Evolutionary conservation across 768 basidiomycete genomes (phyloP), one percentile per base, ranked within the genome.

Genomic region (Naganishia vishniacii): DNA sequence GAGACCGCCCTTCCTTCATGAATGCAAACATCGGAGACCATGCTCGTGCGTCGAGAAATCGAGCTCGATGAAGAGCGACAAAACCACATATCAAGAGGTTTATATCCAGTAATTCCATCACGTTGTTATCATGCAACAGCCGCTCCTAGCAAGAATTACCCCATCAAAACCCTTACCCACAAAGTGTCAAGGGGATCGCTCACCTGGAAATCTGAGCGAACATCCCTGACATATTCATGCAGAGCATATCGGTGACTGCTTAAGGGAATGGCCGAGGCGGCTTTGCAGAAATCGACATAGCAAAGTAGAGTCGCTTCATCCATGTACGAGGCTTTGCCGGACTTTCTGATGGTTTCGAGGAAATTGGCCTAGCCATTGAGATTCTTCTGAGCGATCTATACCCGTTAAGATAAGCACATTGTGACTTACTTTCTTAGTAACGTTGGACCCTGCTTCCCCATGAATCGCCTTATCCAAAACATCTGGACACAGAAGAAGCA

Each of bases 401-500:
- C n/a, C n/a, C n/a, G n/a, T n/a, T n/a, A n/a, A n/a, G n/a, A n/a
- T n/a, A n/a, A n/a, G n/a, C n/a, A n/a, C n/a, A n/a, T n/a, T n/a
- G n/a, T n/a, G n/a, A 59, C 64, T 23, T 44, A 68, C 65, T 59
- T 77, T 76, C 49, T 75, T 77, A 5, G 66, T 61, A 16, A 68
- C 20, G 6, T 44, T 64, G 18, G 62, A 37, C 2, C 59, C 51
- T n/a, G 47, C 41, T 31, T 72, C 73, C 7, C 65, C 69, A 34
- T 68, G 68, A 5, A 69, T 72, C 13, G 77, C 48, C 68, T 83
- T 82, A 62, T 84, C 83, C 64, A 91, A 78, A 18, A 87, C 82
- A 58, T 94, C 92, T 0, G 88, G 84, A 47, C 86, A 87, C 51
- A 87, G 81, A 60, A 86, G 84, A 37, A 88, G 80, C 12, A 94